phyloP scores from a whole-genome alignment of 768 basidiomycete species.

The Leccinum uliginosum region DNA sequence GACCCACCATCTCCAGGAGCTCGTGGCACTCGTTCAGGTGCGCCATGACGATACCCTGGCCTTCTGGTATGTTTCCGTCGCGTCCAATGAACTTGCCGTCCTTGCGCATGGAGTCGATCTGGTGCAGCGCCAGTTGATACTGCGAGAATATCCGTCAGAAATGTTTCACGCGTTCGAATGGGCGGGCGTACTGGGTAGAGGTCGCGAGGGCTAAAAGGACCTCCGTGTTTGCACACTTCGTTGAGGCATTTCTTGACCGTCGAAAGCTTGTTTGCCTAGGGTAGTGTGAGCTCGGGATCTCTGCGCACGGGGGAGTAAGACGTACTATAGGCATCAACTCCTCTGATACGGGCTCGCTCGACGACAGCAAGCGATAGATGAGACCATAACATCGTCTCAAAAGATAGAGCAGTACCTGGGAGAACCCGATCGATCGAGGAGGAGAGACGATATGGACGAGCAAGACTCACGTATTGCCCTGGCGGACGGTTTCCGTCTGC shows the following conservation, averaged over 20 bases:
- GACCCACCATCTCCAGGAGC: conserved; percentile 82
- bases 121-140: conserved; percentile 93
- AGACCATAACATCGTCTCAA: conserved; percentile 94
- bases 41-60: conserved; percentile 94
- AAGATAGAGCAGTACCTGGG: conserved; percentile 86
- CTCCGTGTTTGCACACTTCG: conserved; percentile 93
- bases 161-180: too few relatives aligned
- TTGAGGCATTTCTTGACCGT: conserved; percentile 97
- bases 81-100: conserved; percentile 91
- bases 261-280: conserved; percentile 89
- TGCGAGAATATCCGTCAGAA: conserved; percentile 26
- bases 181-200: conserved; percentile 86
- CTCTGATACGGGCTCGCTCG: conserved; percentile 95
- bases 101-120: conserved; percentile 89
- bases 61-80: conserved; percentile 90
- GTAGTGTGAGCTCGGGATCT: neutral
- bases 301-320: conserved; percentile 1
- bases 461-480: conserved; percentile 83
- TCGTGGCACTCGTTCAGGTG: conserved; percentile 97
- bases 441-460: neutral
- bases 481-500: conserved; percentile 86
- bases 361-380: conserved; percentile 89
- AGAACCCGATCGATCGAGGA: neutral
- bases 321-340: conserved; percentile 94
- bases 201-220: conserved; percentile 87